Base-by-base conservation (phyloP, 1,284 basidiomycete genomes). In the Rhodotorula sp. region DNA sequence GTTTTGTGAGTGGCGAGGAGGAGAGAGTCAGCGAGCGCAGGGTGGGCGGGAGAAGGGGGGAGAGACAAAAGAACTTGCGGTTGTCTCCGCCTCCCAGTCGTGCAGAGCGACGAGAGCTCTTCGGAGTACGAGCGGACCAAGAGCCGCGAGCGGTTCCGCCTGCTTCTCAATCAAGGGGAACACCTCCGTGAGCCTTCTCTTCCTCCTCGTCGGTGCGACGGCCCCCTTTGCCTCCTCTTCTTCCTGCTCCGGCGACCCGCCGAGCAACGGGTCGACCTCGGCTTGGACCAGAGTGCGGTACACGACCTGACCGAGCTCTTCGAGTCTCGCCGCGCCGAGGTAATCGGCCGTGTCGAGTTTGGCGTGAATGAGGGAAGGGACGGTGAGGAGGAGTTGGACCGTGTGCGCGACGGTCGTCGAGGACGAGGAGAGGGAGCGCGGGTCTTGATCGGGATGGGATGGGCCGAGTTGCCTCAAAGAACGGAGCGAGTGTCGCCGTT, bases 101-200 rank as follows among this genome's bases (percentile, higher is more conserved):
- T 51, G 49, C 60, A 79, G 52, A 26, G 74, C 70, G 3, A 46
- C 61, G 15, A 56, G 62, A 7, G 78, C 77, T 16, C 75, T 49
- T 46, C 69, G 59, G 34, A 70, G 39, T 21, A 79, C 74, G 26
- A 75, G 58, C 0, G 70, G 66, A 3, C 68, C 59, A 23, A 79
- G 59, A n/a, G 61, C 49, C 3, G 67, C 64, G 29, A 79, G 61
- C 16, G 62, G 65, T 34, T 79, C 77, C 59, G 67, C 71, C 61
- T 78, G 77, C 57, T 72, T 71, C 52, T 75, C 75, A n/a, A 78
- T 72, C 34, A 79, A 72, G 6, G 78, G 78, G 62, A 79, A 79
- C 21, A 70, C 64, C 10, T 69, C 72, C 29, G 23, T 46, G 6
- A 74, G 15, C 21, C 16, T 46, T 5, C 49, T 14, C 20, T 18